Evolutionary conservation across 352 stramenopile species (phyloP).

Genomic region (Nothophytophthora sp.): DNA sequence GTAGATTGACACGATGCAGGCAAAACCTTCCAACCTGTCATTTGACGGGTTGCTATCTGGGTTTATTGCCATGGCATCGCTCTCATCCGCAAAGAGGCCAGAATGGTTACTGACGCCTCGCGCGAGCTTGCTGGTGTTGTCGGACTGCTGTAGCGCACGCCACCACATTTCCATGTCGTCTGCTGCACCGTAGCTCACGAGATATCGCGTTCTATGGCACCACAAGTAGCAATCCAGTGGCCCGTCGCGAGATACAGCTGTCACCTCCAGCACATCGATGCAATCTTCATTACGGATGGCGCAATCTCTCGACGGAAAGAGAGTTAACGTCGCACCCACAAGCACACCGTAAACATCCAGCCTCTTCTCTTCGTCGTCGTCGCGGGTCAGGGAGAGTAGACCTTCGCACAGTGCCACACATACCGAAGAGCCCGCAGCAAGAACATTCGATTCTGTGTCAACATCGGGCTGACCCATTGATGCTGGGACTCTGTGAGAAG

Average conservation of each 20-base stretch:
- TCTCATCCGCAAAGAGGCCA: not conserved
- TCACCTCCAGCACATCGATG: conserved; percentile 45
- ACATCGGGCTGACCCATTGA: not conserved
- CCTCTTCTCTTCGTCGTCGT: conserved; percentile 35
- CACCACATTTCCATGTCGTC: conserved; percentile 62
- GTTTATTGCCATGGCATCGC: not conserved
- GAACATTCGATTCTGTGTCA: not conserved
- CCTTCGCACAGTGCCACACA: conserved; percentile 68
- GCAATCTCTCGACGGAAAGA: conserved; percentile 49
- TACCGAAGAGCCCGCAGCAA: conserved; percentile 3
- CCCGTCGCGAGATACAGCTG: conserved; percentile 31
- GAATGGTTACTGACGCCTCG: not conserved
- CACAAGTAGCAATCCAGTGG: conserved; percentile 50
- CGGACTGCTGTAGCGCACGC: conserved; percentile 50
- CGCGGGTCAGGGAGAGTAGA: conserved; percentile 34
- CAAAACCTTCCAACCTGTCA: conserved; percentile 42
- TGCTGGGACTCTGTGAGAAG: not conserved
- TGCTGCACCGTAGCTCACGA: conserved; percentile 22
- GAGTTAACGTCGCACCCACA: conserved; percentile 49
- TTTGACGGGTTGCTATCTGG: not conserved
- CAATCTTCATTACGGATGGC: conserved; percentile 34
- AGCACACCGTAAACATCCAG: conserved; percentile 60
- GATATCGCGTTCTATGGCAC: conserved; percentile 40
- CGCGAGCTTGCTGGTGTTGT: conserved; percentile 32
- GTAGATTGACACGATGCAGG: conserved; percentile 75